Evolutionary conservation across 2,329 filamentous ascomycete species (phyloP).

Genomic region (Tolypocladium tundrense): DNA sequence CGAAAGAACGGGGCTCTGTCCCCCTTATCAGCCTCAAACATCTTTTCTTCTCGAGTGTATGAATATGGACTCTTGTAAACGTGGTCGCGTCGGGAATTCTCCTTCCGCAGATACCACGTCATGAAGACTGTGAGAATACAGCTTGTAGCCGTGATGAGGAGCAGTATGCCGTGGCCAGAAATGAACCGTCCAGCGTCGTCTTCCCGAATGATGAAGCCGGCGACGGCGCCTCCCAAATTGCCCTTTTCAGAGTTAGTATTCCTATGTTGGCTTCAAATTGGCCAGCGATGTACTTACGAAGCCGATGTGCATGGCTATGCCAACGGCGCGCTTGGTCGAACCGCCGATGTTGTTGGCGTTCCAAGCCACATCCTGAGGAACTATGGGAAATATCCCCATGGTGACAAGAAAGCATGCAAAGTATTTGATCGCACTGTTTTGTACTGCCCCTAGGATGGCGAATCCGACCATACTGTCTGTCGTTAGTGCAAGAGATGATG

Average conservation of each 20-base stretch:
- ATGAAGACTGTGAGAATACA: slow-evolving; percentile 41
- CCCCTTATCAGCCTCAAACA: slow-evolving; percentile 40
- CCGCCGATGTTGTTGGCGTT: slow-evolving; percentile 50
- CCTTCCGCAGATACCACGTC: slow-evolving; percentile 44
- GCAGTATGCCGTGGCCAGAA: slow-evolving; percentile 47
- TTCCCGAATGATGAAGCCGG: slow-evolving; percentile 23
- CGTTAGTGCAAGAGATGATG: neutral
- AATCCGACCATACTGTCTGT: slow-evolving; percentile 19
- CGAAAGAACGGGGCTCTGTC: slow-evolving; percentile 47
- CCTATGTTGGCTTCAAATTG: neutral
- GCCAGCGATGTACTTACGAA: slow-evolving; percentile 16
- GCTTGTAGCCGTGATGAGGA: slow-evolving; percentile 44
- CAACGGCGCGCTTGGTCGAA: slow-evolving; percentile 42
- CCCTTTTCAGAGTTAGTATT: slow-evolving; percentile 9
- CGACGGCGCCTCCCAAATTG: slow-evolving; percentile 24
- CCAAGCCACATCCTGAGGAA: slow-evolving; percentile 47
- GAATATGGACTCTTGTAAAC: slow-evolving; percentile 34
- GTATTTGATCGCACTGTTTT: slow-evolving; percentile 33
- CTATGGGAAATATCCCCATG: slow-evolving; percentile 37
- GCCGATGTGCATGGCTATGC: slow-evolving; percentile 46
- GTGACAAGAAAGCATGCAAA: slow-evolving; percentile 33
- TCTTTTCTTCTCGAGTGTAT: slow-evolving; percentile 44
- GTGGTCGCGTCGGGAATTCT: slow-evolving; percentile 44
- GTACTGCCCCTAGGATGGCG: slow-evolving; percentile 18
- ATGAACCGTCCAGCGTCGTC: slow-evolving; percentile 43